Base-by-base conservation (phyloP, 2,329 filamentous ascomycete genomes). In the Xylaria sp. region DNA sequence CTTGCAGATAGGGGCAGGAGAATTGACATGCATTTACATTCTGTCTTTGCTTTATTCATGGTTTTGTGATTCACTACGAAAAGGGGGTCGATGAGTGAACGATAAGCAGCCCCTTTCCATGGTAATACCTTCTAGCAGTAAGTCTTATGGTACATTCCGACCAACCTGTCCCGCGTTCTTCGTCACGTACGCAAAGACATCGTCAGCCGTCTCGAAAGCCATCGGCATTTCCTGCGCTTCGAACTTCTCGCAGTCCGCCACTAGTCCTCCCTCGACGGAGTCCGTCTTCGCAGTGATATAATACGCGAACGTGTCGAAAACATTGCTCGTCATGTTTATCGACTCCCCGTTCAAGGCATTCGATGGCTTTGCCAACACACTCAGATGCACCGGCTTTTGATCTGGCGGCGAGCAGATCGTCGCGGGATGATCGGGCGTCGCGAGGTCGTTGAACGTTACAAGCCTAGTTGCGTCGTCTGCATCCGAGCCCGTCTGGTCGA, bases 401-500 rank as follows among this genome's bases (percentile, higher is more conserved):
- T 66, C 63, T 1, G 58, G 61, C 19, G 65, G 65, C 10, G 65
- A 65, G 54, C 65, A 66, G 52, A 66, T 58, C 1, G 55, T 58
- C 0, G 54, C 65, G 5, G 65, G 65, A 4, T 5, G 37, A 2
- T 57, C 42, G 0, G 65, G 61, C 10, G 63, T 63, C 10, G 59
- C 65, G 50, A 65, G 65, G 34, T 65, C 53, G n/a, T 50, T 54
- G 44, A 66, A 66, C 0, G 65, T 62, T 47, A 65, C 64, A 52
- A 66, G 42, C 1, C 65, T 61, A 0, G 59, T 65, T 7, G 53
- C 16, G 52, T 66, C 65, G 11, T 55, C n/a, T 2, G 61, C 54
- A 49, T 65, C 58, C 0, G 49, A 10, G 4, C 65, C 65, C 0
- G 59, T 64, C 19, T 65, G 63, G 42, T 50, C 53, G 52, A 65